phyloP scores from a whole-genome alignment of 345 rosid species.

The Clarkia xantiana region DNA sequence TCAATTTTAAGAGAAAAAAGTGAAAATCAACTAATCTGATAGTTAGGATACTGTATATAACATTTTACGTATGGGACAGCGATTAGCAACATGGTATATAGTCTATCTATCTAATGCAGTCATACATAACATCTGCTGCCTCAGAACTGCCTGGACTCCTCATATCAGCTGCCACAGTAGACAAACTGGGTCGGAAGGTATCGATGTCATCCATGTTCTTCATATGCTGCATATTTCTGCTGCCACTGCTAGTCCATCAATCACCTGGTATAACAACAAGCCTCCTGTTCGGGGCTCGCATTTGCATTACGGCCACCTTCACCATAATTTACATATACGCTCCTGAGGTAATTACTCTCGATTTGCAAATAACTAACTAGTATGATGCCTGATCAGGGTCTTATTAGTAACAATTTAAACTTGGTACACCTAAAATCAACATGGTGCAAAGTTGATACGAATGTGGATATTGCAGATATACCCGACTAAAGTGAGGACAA shows the following conservation, averaged over 20 bases:
- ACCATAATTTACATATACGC: conserved; percentile 67
- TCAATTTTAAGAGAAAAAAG: too few relatives aligned
- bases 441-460: too few relatives aligned
- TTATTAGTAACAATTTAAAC: too few relatives aligned
- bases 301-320: conserved; percentile 72
- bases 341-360: conserved; percentile 49
- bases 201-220: conserved; percentile 78
- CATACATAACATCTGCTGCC: conserved; percentile 6
- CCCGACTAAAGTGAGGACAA: conserved; percentile 81
- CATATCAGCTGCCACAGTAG: conserved; percentile 58
- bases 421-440: too few relatives aligned
- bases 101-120: not conserved
- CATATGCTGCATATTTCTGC: conserved; percentile 46
- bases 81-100: too few relatives aligned
- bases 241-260: conserved; percentile 64
- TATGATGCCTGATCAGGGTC: too few relatives aligned
- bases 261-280: conserved; percentile 43
- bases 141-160: conserved; percentile 83
- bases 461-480: conserved; percentile 33
- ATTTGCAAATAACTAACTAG: not conserved
- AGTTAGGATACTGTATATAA: too few relatives aligned
- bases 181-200: conserved; percentile 65
- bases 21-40: too few relatives aligned
- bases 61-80: too few relatives aligned
- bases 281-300: conserved; percentile 71